phyloP scores from a whole-genome alignment of 2,329 filamentous ascomycete genomes.

The Talaromyces verruculosus region DNA sequence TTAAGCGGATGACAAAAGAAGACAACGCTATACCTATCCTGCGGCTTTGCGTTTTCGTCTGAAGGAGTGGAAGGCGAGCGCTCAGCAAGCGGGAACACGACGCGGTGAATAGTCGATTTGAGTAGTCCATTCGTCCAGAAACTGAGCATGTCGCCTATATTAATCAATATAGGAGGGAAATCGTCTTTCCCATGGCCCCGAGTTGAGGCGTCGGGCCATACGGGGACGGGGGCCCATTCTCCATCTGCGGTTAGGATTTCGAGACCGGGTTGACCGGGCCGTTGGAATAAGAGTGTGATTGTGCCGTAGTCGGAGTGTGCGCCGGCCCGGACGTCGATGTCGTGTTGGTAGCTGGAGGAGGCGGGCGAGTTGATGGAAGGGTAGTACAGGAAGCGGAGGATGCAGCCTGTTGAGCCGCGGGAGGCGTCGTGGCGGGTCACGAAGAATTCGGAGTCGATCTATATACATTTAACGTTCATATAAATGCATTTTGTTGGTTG shows the following conservation, averaged over 20 bases:
- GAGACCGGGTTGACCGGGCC: conserved; percentile 78
- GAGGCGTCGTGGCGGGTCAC: conserved; percentile 58
- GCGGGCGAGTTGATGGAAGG: conserved; percentile 55
- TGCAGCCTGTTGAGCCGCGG: conserved; percentile 55
- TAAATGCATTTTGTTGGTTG: background rate
- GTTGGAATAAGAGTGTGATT: conserved; percentile 75
- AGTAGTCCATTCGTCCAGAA: conserved; percentile 92
- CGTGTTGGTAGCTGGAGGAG: conserved; percentile 46
- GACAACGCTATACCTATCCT: conserved; percentile 58
- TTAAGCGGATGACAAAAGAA: conserved; percentile 66
- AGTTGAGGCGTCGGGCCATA: conserved; percentile 50
- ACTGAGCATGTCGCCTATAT: conserved; percentile 69
- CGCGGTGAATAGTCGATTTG: conserved; percentile 83
- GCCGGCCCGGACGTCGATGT: conserved; percentile 75
- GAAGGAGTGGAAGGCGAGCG: conserved; percentile 31
- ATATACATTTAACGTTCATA: background rate
- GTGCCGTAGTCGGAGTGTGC: conserved; percentile 85
- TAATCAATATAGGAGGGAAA: conserved; percentile 69
- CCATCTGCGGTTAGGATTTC: conserved; percentile 68
- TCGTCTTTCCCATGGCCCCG: conserved; percentile 29
- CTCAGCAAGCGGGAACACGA: conserved; percentile 64
- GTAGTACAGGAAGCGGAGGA: conserved; percentile 72
- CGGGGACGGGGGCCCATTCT: conserved; percentile 65
- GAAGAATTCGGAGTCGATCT: conserved; percentile 58
- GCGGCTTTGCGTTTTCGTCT: conserved; percentile 21